Evolutionary conservation across 2,329 filamentous ascomycete species (phyloP).

Genomic region (Biscogniauxia mediterranea): DNA sequence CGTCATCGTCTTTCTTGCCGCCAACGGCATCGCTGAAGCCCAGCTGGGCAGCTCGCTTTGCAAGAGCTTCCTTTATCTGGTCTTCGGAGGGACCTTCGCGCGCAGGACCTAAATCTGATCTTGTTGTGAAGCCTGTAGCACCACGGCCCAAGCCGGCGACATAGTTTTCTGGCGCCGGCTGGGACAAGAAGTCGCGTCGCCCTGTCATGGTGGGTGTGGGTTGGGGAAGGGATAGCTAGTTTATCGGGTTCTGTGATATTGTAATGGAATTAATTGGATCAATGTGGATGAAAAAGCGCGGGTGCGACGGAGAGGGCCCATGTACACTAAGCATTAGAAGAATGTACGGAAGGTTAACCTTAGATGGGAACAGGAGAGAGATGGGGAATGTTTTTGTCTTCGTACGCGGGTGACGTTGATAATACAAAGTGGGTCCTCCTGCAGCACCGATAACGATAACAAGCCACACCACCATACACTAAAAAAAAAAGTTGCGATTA

Average conservation of each 20-base stretch:
- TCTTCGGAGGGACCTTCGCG: constrained; percentile 95
- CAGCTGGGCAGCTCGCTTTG: constrained; percentile 85
- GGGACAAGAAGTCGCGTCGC: constrained; percentile 83
- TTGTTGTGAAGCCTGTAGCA: constrained; percentile 95
- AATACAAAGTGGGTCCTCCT: not conserved
- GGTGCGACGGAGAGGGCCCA: not conserved
- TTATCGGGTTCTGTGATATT: not conserved
- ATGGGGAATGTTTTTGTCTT: not conserved
- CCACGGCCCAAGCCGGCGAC: constrained; percentile 96
- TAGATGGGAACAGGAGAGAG: too few species aligned
- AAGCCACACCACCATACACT: not conserved
- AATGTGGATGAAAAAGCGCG: not conserved
- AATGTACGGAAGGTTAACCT: too few species aligned
- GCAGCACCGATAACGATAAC: not conserved
- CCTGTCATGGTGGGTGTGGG: constrained; percentile 42
- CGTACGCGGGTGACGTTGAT: not conserved
- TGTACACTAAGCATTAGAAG: too few species aligned
- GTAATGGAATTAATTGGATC: not conserved
- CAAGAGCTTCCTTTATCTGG: constrained; percentile 96
- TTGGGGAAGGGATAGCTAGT: not conserved
- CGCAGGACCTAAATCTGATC: constrained; percentile 92
- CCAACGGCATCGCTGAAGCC: constrained; percentile 58
- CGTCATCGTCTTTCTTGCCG: constrained; percentile 68
- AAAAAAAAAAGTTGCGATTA: not conserved
- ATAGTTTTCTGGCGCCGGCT: constrained; percentile 82